Evolutionary conservation across 305 asterid genomes (phyloP).

Genomic region (Euphrasia arctica): DNA sequence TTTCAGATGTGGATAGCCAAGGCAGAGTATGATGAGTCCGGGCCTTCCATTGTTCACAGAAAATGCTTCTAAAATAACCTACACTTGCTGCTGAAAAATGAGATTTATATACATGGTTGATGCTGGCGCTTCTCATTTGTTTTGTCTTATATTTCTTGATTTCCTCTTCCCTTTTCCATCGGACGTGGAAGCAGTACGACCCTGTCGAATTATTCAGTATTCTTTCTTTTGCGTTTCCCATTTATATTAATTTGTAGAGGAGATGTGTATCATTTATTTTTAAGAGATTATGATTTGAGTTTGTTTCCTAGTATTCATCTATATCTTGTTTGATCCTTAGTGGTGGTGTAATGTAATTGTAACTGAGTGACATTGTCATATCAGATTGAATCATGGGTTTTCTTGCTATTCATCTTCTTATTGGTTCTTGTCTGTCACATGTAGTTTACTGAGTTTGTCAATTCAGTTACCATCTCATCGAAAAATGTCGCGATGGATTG

Average conservation of each 20-base stretch:
- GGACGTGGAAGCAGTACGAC: neutral
- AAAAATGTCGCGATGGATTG: too few species aligned
- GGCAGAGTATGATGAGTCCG: constrained; percentile 69
- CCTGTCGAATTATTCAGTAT: constrained; percentile 11
- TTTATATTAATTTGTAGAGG: constrained; percentile 30
- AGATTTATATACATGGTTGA: constrained; percentile 20
- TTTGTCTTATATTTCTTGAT: constrained; percentile 7
- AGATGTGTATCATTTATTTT: constrained; percentile 25
- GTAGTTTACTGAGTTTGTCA: too few species aligned
- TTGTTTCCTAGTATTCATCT: constrained; percentile 22
- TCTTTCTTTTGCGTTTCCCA: neutral
- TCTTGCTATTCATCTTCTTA: neutral
- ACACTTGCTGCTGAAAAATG: neutral
- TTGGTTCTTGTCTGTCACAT: neutral
- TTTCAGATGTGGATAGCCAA: constrained; percentile 78
- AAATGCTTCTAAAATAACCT: constrained; percentile 52
- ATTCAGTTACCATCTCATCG: neutral
- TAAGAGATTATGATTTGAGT: constrained; percentile 32
- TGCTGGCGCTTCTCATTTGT: constrained; percentile 23
- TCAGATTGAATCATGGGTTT: neutral
- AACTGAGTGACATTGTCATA: neutral
- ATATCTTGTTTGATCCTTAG: neutral
- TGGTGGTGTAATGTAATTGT: constrained; percentile 9
- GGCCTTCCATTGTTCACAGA: constrained; percentile 72
- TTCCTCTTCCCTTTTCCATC: constrained; percentile 7